Evolutionary conservation across 805 yeast species (phyloP).

Genomic region (Naumovozyma baii): DNA sequence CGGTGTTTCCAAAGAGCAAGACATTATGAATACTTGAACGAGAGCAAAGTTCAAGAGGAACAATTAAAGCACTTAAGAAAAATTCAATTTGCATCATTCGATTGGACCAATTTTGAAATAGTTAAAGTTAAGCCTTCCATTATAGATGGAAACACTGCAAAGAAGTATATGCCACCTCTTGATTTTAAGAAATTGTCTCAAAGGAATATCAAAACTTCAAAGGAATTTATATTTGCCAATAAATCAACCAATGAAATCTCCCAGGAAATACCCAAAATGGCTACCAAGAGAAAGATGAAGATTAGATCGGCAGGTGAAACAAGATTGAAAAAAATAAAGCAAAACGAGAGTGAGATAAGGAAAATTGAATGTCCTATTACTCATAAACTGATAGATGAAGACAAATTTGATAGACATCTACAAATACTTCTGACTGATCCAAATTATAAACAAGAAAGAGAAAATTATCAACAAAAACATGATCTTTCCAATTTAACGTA

Average conservation of each 20-base stretch:
- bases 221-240: background rate
- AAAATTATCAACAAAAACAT: constrained; percentile 47
- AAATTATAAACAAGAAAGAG: constrained; percentile 57
- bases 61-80: constrained; percentile 31
- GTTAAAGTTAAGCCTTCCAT: constrained; percentile 64
- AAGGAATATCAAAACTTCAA: constrained; percentile 4
- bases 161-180: constrained; percentile 45
- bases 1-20: constrained; percentile 48
- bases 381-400: constrained; percentile 57
- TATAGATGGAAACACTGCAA: constrained; percentile 52
- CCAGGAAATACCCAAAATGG: constrained; percentile 36
- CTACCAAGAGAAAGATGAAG: constrained; percentile 26
- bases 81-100: constrained; percentile 58
- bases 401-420: constrained; percentile 62
- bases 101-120: constrained; percentile 78
- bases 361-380: constrained; percentile 72
- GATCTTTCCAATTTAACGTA: constrained; percentile 40
- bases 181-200: constrained; percentile 28
- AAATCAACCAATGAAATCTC: background rate
- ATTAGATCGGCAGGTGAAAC: constrained; percentile 64
- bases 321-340: constrained; percentile 30
- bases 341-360: constrained; percentile 6
- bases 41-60: constrained; percentile 30
- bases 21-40: constrained; percentile 32
- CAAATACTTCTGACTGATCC: constrained; percentile 68